Conservation (phyloP, 306 rosid genomes). For the Cucurbita pepo region DNA sequence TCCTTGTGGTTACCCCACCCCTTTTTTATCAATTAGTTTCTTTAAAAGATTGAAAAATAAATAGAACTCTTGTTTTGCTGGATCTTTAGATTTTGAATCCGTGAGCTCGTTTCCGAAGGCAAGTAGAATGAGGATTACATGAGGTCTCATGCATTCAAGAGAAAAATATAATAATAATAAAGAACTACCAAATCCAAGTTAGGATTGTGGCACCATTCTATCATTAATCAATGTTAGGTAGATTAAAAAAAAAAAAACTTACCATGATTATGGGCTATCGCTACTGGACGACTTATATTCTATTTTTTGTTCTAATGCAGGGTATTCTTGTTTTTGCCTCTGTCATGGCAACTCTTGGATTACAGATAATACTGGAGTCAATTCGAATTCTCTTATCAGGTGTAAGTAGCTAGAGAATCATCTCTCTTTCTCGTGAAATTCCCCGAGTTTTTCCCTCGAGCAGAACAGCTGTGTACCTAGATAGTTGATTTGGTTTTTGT, state of each 20-base stretch:
- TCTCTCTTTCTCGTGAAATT: neutral
- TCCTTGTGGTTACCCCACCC: neutral
- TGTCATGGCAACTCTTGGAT: slow-evolving; percentile 96
- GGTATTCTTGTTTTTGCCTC: slow-evolving; percentile 99
- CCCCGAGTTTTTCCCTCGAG: neutral
- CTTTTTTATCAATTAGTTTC: neutral
- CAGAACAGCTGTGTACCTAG: neutral
- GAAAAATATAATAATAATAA: neutral
- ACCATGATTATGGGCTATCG: neutral
- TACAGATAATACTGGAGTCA: slow-evolving; percentile 95
- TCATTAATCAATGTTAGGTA: neutral
- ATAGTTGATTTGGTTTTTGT: neutral
- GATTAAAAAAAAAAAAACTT: neutral
- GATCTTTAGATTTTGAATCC: neutral
- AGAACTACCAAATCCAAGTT: neutral
- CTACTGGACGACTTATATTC: neutral
- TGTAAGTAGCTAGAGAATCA: slow-evolving; percentile 31
- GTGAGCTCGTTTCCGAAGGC: neutral
- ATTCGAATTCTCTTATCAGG: slow-evolving; percentile 40
- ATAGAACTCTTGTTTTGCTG: neutral
- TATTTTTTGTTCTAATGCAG: slow-evolving; percentile 23
- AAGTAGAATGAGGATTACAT: neutral
- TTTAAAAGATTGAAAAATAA: neutral
- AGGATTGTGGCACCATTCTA: neutral
- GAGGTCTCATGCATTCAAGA: neutral